These are phyloP conservation scores for Arachis hypogaea DNA, from an alignment of 306 rosid species.

Conservation along the genomic window DNA sequence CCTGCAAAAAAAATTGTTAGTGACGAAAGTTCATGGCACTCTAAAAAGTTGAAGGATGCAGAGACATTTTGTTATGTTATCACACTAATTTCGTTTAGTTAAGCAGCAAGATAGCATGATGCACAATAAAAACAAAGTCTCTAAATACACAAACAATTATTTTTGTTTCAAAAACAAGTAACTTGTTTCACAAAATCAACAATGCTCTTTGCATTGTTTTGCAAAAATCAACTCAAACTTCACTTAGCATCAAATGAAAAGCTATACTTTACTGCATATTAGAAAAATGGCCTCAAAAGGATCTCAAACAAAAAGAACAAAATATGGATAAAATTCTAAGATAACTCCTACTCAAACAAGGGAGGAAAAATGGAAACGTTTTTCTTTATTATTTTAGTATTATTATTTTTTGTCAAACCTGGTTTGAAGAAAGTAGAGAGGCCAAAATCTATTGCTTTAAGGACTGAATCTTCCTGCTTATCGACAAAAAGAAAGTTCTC, in stretches of 20 bases:
- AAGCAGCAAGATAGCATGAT: slow-evolving; percentile 1
- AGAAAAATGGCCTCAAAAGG: slow-evolving; percentile 1
- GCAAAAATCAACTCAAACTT: slow-evolving; percentile 3
- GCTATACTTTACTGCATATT: neutral
- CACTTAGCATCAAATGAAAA: neutral
- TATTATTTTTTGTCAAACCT: slow-evolving; percentile 49
- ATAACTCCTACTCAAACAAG: slow-evolving; percentile 7
- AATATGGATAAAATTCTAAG: slow-evolving; percentile 1
- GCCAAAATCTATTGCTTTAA: slow-evolving; percentile 93
- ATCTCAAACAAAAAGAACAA: slow-evolving; percentile 7
- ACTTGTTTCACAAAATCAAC: neutral
- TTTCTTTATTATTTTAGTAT: too few relatives aligned
- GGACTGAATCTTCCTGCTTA: slow-evolving; percentile 74
- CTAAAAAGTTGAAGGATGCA: neutral
- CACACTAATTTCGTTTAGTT: slow-evolving; percentile 14
- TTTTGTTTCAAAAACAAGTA: neutral
- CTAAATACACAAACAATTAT: neutral
- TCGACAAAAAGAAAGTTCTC: slow-evolving; percentile 88
- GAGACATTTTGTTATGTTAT: neutral
- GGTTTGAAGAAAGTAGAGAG: slow-evolving; percentile 89
- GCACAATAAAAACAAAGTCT: neutral
- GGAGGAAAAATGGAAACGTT: neutral
- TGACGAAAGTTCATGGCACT: slow-evolving; percentile 23
- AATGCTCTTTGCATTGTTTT: neutral
- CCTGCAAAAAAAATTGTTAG: slow-evolving; percentile 56